phyloP scores from a whole-genome alignment of 495 filamentous ascomycete genomes.

The Aspergillus funiculosus region DNA sequence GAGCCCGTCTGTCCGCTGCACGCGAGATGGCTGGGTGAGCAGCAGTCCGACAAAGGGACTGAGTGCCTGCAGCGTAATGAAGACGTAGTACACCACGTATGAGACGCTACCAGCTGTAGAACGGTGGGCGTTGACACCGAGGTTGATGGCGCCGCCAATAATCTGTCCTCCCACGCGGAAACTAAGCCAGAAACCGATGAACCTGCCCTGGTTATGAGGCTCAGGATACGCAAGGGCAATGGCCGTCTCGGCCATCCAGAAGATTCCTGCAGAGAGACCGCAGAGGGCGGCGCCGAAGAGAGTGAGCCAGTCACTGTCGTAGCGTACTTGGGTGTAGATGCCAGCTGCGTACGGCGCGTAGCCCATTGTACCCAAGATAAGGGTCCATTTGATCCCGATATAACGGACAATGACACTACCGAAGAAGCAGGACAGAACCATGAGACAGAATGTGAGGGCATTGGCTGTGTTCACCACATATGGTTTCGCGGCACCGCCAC shows the following conservation, averaged over 20 bases:
- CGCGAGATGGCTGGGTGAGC: slow-evolving; percentile 46
- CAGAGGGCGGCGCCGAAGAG: slow-evolving; percentile 59
- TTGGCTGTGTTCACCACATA: slow-evolving; percentile 66
- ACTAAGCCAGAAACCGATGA: slow-evolving; percentile 57
- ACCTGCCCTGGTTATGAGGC: slow-evolving; percentile 53
- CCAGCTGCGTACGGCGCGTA: slow-evolving; percentile 62
- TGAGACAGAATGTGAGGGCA: slow-evolving; percentile 59
- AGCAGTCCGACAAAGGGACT: slow-evolving; percentile 52
- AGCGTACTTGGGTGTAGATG: slow-evolving; percentile 63
- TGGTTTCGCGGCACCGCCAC: slow-evolving; percentile 56
- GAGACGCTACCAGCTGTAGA: slow-evolving; percentile 53
- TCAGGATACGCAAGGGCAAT: slow-evolving; percentile 63
- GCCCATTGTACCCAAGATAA: slow-evolving; percentile 61
- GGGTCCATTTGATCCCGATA: slow-evolving; percentile 58
- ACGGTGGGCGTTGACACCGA: slow-evolving; percentile 53
- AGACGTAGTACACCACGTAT: slow-evolving; percentile 54
- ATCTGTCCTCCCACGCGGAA: slow-evolving; percentile 59
- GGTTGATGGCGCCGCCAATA: slow-evolving; percentile 57
- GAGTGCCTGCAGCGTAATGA: slow-evolving; percentile 55
- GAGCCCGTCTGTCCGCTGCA: slow-evolving; percentile 52
- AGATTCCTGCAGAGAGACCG: slow-evolving; percentile 58
- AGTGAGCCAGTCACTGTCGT: slow-evolving; percentile 55
- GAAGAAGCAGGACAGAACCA: slow-evolving; percentile 57
- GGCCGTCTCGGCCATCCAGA: slow-evolving; percentile 62
- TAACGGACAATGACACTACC: slow-evolving; percentile 48